A percentile compares a stretch with the other conserved stretches of the same genome.
phyloP scores from a whole-genome alignment of 768 basidiomycete genomes.

The Hygrophorus russula region DNA sequence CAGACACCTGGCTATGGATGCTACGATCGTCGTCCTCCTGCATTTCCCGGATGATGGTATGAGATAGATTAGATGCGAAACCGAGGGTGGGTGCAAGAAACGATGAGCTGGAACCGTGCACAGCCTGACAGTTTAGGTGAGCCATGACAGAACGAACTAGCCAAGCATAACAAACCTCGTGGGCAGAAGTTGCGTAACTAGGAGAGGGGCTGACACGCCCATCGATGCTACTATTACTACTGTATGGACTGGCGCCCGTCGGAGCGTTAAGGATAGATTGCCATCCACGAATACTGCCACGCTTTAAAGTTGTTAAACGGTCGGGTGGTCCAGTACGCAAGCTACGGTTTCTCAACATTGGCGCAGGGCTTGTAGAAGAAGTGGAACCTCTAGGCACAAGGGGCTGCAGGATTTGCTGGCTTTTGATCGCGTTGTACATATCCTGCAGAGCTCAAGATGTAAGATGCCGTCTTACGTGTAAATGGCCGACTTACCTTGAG shows the following conservation, averaged over 20 bases:
- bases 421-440: constrained; percentile 89
- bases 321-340: constrained; percentile 54
- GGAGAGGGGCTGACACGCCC: constrained; percentile 92
- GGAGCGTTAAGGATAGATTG: constrained; percentile 66
- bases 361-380: constrained; percentile 48
- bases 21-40: constrained; percentile 84
- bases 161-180: constrained; percentile 44
- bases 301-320: constrained; percentile 67
- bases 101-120: constrained; percentile 53
- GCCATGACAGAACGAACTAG: not conserved
- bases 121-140: constrained; percentile 24
- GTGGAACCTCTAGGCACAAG: constrained; percentile 36
- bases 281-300: constrained; percentile 84
- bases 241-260: constrained; percentile 67
- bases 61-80: constrained; percentile 90
- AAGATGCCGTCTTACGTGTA: not conserved
- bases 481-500: constrained; percentile 49
- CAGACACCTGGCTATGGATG: constrained; percentile 48
- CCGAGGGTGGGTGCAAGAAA: constrained; percentile 84
- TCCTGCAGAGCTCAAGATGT: constrained; percentile 38
- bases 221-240: constrained; percentile 73
- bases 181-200: constrained; percentile 81
- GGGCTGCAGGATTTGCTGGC: constrained; percentile 84
- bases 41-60: constrained; percentile 91
- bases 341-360: constrained; percentile 57